phyloP scores from a whole-genome alignment of 352 stramenopile species.

The Phytopythium vexans region DNA sequence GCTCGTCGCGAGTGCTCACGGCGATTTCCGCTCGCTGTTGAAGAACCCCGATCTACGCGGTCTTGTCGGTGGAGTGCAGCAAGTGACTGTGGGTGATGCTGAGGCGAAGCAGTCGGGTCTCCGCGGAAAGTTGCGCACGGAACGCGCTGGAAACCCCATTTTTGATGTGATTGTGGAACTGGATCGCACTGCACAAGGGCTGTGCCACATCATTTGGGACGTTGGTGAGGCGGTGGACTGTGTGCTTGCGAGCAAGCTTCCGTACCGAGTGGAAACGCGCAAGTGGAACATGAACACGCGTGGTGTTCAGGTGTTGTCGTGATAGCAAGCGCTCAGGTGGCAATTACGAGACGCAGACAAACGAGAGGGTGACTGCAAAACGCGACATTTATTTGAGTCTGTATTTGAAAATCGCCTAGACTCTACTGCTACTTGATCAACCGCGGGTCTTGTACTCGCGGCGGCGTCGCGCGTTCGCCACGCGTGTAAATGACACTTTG shows the following conservation, averaged over 20 bases:
- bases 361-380: too few species aligned
- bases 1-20: constrained; percentile 83
- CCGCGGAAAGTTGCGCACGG: constrained; percentile 36
- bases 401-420: too few species aligned
- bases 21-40: constrained; percentile 75
- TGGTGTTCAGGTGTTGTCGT: constrained; percentile 30
- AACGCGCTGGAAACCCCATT: constrained; percentile 52
- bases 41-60: constrained; percentile 78
- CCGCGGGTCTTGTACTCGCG: too few species aligned
- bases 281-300: constrained; percentile 18
- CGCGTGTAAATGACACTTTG: too few species aligned
- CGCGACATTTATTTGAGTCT: too few species aligned
- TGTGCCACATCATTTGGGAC: constrained; percentile 68
- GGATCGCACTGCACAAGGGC: constrained; percentile 34
- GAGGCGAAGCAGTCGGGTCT: constrained; percentile 26
- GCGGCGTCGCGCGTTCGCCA: too few species aligned
- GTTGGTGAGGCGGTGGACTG: constrained; percentile 60
- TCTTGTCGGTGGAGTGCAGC: constrained; percentile 73
- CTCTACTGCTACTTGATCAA: too few species aligned
- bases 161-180: constrained; percentile 89
- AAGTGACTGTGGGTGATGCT: constrained; percentile 58
- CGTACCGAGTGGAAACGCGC: constrained; percentile 36
- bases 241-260: constrained; percentile 34
- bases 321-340: too few species aligned
- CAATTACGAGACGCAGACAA: too few species aligned